Evolutionary conservation across 1,284 basidiomycete genomes (phyloP).

Genomic region (Singerocomus rubriflavus): DNA sequence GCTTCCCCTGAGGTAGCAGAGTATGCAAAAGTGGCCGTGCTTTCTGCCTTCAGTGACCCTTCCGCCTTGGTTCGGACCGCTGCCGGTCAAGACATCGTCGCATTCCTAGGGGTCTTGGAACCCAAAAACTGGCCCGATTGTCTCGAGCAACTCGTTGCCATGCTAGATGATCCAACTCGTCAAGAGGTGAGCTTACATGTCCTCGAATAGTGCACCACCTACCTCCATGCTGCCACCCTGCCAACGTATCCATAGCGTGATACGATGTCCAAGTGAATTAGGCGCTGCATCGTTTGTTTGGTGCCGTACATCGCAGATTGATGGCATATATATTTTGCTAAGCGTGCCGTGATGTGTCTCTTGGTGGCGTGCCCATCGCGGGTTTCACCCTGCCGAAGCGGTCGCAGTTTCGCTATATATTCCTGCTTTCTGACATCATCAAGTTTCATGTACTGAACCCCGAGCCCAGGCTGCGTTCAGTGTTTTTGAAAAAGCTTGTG

Average conservation of each 20-base stretch:
- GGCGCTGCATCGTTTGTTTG: constrained; percentile 13
- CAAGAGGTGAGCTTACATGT: constrained; percentile 70
- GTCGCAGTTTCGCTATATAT: neutral
- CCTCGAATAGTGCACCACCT: neutral
- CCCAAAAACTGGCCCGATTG: constrained; percentile 93
- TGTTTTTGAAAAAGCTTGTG: constrained; percentile 92
- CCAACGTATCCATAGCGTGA: constrained; percentile 1
- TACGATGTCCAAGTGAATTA: neutral
- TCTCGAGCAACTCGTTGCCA: constrained; percentile 75
- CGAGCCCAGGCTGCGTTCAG: constrained; percentile 82
- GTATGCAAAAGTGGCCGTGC: constrained; percentile 82
- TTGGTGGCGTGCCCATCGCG: neutral
- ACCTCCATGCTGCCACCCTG: neutral
- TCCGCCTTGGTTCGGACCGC: constrained; percentile 88
- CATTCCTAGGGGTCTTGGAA: constrained; percentile 81
- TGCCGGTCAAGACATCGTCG: constrained; percentile 86
- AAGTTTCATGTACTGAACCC: constrained; percentile 22
- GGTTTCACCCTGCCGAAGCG: neutral
- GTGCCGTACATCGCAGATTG: constrained; percentile 4
- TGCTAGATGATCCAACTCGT: constrained; percentile 72
- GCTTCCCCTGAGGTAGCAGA: constrained; percentile 65
- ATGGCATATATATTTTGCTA: neutral
- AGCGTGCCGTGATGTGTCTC: constrained; percentile 9
- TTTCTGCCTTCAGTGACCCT: constrained; percentile 77
- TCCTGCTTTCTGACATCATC: constrained; percentile 2